Evolutionary conservation across 371 early-diverging fungal genomes (phyloP), one percentile per base, ranked within the genome.

Genomic region (Paraphysoderma sedebokerense): DNA sequence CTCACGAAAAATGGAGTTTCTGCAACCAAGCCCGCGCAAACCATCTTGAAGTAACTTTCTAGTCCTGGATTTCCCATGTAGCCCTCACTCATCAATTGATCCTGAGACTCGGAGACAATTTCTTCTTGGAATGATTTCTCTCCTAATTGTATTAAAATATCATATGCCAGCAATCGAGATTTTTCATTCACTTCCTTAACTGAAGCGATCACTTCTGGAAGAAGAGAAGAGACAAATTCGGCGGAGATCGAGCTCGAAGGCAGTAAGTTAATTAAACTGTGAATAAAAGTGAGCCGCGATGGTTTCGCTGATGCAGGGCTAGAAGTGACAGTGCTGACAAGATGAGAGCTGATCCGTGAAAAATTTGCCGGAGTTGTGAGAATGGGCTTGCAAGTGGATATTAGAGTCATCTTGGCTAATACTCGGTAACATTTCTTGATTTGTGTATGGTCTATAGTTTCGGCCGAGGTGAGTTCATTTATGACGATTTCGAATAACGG

Each of bases 371-470:
- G n/a, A n/a, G n/a, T 32, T 29, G 60, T 42, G 19, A 68, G 51
- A 0, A 69, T 66, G 46, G 61, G 54, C 8, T 60, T 62, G 7
- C 76, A 76, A 38, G 57, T 64, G 9, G 65, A 56, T 12, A 51
- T 55, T 19, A 56, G 61, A 36, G 81, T 60, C 55, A 85, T 60
- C 29, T 76, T 73, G 49, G 70, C 64, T 19, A 92, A 67, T 5
- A 82, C 71, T 68, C 88, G 86, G 73, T 96, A 93, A 0, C 84
- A 85, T 64, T 87, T 89, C 76, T 96, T 96, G 60, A 92, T 95
- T 20, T 91, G 60, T 2, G 74, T 66, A 0, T 79, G 61, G 45
- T 89, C 88, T 8, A 70, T 68, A 50, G 76, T 77, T 44, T 77
- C 70, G 40, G 59, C 60, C 15, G 48, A 48, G 7, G n/a, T 7